Base-by-base conservation (phyloP, 805 yeast species). In the Wickerhamiella sergipiensis region DNA sequence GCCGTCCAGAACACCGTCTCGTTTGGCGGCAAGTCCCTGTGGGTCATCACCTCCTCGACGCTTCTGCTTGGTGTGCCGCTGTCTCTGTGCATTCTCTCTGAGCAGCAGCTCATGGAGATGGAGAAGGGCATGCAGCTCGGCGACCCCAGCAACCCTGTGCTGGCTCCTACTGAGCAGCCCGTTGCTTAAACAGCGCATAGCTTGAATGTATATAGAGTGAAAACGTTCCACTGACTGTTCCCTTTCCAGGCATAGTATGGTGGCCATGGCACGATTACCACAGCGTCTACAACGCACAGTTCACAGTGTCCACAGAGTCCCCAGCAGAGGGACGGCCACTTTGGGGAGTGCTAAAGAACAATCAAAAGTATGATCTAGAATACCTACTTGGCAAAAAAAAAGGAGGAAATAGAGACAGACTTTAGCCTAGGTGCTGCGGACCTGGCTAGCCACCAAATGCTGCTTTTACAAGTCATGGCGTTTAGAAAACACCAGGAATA, bases 71-170 rank as follows among this genome's bases (percentile, higher is more conserved):
- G 96, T 66, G 95, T 88, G 46, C 99, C 99, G 57, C 76, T 86
- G 60, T 81, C 95, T 8, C 74, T 92, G 61, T 83, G 95, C 49
- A 85, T 92, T 60, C 75, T 92, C 29, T 81, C 88, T 54, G 97
- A 90, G 72, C 94, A 88, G 66, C 97, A 90, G 73, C 77, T 89
- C 67, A 80, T 82, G 65, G 97, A 89, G 72, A 77, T 86, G 82
- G 97, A 89, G 74, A 87, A 85, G 73, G 92, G 88, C 65, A 81
- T 87, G 76, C 79, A 83, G 69, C 68, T 62, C 43, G 53, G 59
- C 24, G 64, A 59, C 54, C 56, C 63, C 29, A 57, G 64, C 29
- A 61, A 61, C 50, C 13, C 50, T 4, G 46, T 48, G 13, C 46
- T 43, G 19, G 68, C 69, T n/a, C 67, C 69, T 48, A 69, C 67